These are phyloP conservation scores for Zoysia matrella DNA, from an alignment of 202 grass and related monocot species.

Conservation along the genomic window DNA sequence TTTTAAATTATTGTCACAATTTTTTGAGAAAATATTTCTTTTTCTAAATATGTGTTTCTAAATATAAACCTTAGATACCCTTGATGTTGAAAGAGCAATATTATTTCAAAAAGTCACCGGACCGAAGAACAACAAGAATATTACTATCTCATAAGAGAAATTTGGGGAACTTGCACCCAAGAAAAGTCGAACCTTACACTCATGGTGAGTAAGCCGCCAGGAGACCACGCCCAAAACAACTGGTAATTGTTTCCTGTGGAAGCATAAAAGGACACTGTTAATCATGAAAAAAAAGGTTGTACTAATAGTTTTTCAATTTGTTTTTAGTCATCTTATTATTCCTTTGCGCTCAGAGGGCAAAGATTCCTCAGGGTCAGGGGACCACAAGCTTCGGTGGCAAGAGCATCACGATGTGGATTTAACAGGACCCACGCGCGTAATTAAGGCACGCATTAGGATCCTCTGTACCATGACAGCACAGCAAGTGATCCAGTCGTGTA, in stretches of 20 bases:
- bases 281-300: background rate
- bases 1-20: too few species aligned
- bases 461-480: background rate
- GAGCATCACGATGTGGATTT: constrained; percentile 1
- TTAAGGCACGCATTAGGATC: background rate
- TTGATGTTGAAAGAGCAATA: too few species aligned
- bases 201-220: background rate
- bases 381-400: background rate
- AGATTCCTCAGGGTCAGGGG: constrained; percentile 22
- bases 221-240: background rate
- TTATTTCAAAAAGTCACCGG: too few species aligned
- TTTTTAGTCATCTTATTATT: background rate
- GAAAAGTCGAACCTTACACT: background rate
- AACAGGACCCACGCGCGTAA: background rate
- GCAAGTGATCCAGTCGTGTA: background rate
- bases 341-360: background rate
- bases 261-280: background rate
- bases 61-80: too few species aligned
- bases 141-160: background rate
- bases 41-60: too few species aligned
- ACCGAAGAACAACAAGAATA: too few species aligned
- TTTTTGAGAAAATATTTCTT: too few species aligned
- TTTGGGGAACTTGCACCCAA: background rate
- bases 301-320: background rate
- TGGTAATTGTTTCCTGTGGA: background rate